Base-by-base conservation (phyloP, 768 basidiomycete genomes). In the Boletus barrowsii region DNA sequence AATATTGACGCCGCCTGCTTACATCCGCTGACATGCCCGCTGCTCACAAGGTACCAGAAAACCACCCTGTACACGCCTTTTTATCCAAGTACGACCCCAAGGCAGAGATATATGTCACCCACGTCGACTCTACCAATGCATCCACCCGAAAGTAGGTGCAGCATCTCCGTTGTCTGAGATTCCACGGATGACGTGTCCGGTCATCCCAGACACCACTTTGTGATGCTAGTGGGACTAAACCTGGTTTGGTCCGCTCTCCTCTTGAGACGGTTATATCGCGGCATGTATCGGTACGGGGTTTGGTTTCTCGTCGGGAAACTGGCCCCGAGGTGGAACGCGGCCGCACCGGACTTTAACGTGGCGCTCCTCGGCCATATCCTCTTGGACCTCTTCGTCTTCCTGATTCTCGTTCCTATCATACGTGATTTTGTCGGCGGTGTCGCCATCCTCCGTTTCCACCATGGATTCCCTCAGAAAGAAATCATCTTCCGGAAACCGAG, bases 401-500 rank as follows among this genome's bases (percentile, higher is more conserved):
- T 59, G n/a, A 26, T 64, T 10, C 56, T 72, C 18, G 11, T 60
- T 30, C 69, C 69, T 4, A 49, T 70, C 42, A 43, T 68, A 22
- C 59, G 53, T 10, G 59, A 58, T 45, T 70, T 72, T 33, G 10
- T 64, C 42, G 45, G 14, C 10, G 61, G 64, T 20, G 18, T 49
- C 8, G 62, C 56, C 10, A 35, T 42, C 5, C 42, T 72, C 44
- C 69, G 69, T 48, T 55, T 61, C 47, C 60, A 56, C 47, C 54
- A 68, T 26, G 70, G 70, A 22, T 70, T 72, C 36, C 68, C 64
- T 5, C 47, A 42, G 36, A 37, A 62, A 26, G 69, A 70, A 47
- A 56, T 70, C 5, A 49, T 72, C 1, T 72, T 72, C 39, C 68
- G 70, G 36, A 70, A 60, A 37, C 70, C 62, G 10, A 72, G 61